Evolutionary conservation across 2,329 filamentous ascomycete genomes (phyloP), one percentile per base, ranked within the genome.

Genomic region (Arthrobotrys entomopaga): DNA sequence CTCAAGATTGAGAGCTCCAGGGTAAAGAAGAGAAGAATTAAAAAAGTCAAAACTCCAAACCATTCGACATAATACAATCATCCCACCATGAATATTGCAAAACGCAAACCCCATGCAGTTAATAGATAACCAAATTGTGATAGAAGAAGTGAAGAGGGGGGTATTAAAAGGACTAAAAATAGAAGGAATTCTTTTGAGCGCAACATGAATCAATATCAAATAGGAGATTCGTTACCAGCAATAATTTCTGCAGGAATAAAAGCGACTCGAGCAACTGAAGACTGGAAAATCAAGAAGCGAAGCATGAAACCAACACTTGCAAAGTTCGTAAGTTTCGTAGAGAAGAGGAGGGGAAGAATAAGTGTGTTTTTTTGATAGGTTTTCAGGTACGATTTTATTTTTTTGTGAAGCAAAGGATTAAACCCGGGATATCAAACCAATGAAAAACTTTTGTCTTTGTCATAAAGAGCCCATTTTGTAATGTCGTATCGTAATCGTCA

Each of bases 191-290:
- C 43, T 64, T 70, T 70, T 57, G 58, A 29, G 34, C 40, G 49
- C 46, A 24, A 57, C 26, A 61, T 54, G 13, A 43, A 57, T 29
- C 15, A 53, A 52, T 52, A 22, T 11, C 13, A 40, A 20, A 63
- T 49, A 63, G 61, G 65, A 75, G 65, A 76, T 48, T 73, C 60
- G 74, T 65, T 46, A 60, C 66, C 61, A 66, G 69, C 63, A 56
- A 60, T 46, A 48, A 48, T 42, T 53, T 20, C 53, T 24, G 63
- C 3, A 29, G 43, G 49, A 24, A 16, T 10, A 50, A 59, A 42
- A 50, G 42, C 42, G 65, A 57, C 53, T 73, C 59, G 67, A 71
- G 67, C 64, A 76, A 65, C 56, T 60, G 65, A 75, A 60, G 57
- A 58, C 38, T 43, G 49, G 58, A 50, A 58, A 76, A 61, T 43